Evolutionary conservation across 257 asterid genomes (phyloP).

Genomic region (Verbascum thapsus): DNA sequence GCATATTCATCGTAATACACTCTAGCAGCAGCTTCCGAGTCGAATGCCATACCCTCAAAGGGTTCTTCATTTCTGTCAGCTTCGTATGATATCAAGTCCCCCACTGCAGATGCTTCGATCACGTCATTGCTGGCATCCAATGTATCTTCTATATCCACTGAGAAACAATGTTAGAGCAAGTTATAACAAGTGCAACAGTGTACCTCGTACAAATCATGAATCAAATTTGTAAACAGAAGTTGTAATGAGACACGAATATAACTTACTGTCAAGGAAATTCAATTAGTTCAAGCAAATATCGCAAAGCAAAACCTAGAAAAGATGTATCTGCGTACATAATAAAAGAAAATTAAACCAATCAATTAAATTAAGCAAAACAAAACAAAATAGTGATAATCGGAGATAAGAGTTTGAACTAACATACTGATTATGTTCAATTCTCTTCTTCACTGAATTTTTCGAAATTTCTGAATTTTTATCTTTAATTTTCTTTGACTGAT

Average conservation of each 20-base stretch:
- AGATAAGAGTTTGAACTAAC: too few relatives aligned
- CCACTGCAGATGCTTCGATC: slow-evolving; percentile 41
- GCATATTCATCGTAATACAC: slow-evolving; percentile 64
- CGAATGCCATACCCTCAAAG: slow-evolving; percentile 62
- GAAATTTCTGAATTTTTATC: too few relatives aligned
- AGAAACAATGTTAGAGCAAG: slow-evolving; percentile 26
- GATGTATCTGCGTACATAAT: background rate
- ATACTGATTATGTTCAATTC: too few relatives aligned
- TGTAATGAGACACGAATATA: too few relatives aligned
- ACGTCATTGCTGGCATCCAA: slow-evolving; percentile 41
- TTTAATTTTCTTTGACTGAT: too few relatives aligned
- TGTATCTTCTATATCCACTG: slow-evolving; percentile 50
- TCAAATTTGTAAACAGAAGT: too few relatives aligned
- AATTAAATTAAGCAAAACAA: too few relatives aligned
- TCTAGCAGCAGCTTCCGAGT: slow-evolving; percentile 70
- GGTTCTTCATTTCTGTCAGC: slow-evolving; percentile 55
- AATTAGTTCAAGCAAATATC: slow-evolving; percentile 2
- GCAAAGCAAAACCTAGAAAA: background rate
- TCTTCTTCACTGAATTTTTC: too few relatives aligned
- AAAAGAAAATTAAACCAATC: slow-evolving; percentile 7
- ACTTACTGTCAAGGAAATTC: background rate
- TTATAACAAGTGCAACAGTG: slow-evolving; percentile 25
- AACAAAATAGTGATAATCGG: too few relatives aligned
- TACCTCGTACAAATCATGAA: too few relatives aligned
- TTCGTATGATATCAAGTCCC: slow-evolving; percentile 37